Conservation (phyloP, 768 basidiomycete species). For the Mycena amicta region DNA sequence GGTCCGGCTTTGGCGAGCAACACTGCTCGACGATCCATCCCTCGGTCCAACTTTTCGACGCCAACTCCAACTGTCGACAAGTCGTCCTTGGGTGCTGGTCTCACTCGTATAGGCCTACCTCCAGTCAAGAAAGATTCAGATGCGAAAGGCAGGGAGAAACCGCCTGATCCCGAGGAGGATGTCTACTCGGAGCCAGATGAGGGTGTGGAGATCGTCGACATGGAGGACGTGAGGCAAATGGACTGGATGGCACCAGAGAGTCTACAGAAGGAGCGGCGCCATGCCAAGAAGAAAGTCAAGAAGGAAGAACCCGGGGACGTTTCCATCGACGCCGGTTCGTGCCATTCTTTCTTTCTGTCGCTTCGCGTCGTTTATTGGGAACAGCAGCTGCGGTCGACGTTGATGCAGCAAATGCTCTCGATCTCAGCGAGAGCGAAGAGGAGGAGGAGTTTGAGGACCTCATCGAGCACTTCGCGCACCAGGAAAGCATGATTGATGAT, state of each 20-base stretch:
- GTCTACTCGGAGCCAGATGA: constrained; percentile 87
- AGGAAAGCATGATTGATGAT: constrained; percentile 41
- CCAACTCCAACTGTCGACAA: constrained; percentile 42
- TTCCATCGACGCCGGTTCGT: constrained; percentile 27
- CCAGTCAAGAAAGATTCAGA: constrained; percentile 47
- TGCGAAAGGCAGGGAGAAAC: constrained; percentile 30
- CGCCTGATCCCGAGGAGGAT: constrained; percentile 57
- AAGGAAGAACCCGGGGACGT: constrained; percentile 36
- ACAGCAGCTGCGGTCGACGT: constrained; percentile 34
- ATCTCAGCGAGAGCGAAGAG: constrained; percentile 76
- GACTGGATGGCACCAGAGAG: constrained; percentile 91
- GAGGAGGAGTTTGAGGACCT: constrained; percentile 82
- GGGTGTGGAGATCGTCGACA: constrained; percentile 84
- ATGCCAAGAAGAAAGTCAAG: constrained; percentile 42
- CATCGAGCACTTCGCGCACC: constrained; percentile 64
- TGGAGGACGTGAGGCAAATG: constrained; percentile 74
- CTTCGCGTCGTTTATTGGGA: neutral
- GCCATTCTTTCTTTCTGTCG: neutral
- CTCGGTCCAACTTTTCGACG: constrained; percentile 61
- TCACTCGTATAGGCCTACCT: constrained; percentile 54
- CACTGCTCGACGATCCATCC: constrained; percentile 50
- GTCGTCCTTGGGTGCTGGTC: constrained; percentile 47
- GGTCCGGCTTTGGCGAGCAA: constrained; percentile 73
- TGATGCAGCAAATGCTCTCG: constrained; percentile 60
- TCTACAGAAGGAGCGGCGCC: constrained; percentile 50